A percentile compares a stretch with the other conserved stretches of the same genome.
These are phyloP conservation scores for Aspergillus pseudotamarii DNA, from an alignment of 2,329 filamentous ascomycete species.

Conservation along the genomic window DNA sequence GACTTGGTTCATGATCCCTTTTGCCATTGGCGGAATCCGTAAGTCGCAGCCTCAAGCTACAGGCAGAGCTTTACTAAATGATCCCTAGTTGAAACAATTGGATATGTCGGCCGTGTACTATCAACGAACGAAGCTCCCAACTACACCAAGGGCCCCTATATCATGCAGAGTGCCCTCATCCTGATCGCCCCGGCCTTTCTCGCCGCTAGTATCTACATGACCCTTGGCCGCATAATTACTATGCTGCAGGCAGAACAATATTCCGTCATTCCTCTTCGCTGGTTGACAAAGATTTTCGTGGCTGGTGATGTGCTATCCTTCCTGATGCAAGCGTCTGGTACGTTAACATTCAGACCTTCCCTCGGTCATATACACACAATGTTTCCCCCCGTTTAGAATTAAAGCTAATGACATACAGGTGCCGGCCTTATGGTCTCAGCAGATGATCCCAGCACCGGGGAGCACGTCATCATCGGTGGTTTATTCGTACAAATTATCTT, in stretches of 20 bases:
- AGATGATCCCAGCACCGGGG: constrained; percentile 22
- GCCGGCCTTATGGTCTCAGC: constrained; percentile 30
- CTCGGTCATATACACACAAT: too few species aligned
- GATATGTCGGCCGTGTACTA: constrained; percentile 55
- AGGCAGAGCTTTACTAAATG: not conserved
- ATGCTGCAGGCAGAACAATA: constrained; percentile 28
- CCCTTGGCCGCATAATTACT: constrained; percentile 31
- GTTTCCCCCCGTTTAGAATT: not conserved
- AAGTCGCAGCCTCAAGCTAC: constrained; percentile 10
- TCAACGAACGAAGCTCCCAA: constrained; percentile 39
- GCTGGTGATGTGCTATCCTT: constrained; percentile 37
- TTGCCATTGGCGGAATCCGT: constrained; percentile 40
- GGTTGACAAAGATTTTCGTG: constrained; percentile 35
- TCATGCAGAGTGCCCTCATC: constrained; percentile 32
- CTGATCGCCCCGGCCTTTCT: constrained; percentile 34
- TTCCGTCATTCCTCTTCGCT: constrained; percentile 25
- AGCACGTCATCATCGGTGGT: constrained; percentile 34
- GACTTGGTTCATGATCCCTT: constrained; percentile 34
- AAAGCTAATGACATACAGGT: constrained; percentile 19
- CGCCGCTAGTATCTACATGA: constrained; percentile 34
- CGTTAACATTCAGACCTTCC: not conserved
- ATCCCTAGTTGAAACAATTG: constrained; percentile 53
- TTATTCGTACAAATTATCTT: constrained; percentile 36
- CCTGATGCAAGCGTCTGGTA: constrained; percentile 35
- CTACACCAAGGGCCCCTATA: constrained; percentile 30